Evolutionary conservation across 495 filamentous ascomycete species (phyloP).

Genomic region (Trichodelitschia bisporula): DNA sequence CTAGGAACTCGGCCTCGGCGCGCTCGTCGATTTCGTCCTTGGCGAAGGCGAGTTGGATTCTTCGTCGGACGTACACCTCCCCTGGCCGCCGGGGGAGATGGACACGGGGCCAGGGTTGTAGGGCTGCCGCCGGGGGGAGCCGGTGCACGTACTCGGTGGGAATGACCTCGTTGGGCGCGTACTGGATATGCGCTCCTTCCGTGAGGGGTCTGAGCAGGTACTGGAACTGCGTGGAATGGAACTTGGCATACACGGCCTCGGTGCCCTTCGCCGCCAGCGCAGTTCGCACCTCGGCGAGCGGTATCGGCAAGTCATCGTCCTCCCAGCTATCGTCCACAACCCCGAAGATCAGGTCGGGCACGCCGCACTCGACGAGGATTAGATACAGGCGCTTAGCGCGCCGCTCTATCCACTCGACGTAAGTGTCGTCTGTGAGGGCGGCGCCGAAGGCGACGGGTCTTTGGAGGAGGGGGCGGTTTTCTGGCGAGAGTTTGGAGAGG

Average conservation of each 20-base stretch:
- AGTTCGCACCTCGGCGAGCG: slow-evolving; percentile 41
- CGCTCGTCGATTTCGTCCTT: slow-evolving; percentile 13
- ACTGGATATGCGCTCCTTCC: slow-evolving; percentile 46
- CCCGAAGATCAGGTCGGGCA: slow-evolving; percentile 66
- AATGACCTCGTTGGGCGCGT: slow-evolving; percentile 53
- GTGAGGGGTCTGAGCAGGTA: slow-evolving; percentile 49
- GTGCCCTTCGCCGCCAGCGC: slow-evolving; percentile 35
- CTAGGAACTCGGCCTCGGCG: slow-evolving; percentile 33
- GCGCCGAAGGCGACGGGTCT: slow-evolving; percentile 59
- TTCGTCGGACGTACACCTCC: slow-evolving; percentile 42
- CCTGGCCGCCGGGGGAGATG: slow-evolving; percentile 31
- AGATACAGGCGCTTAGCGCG: slow-evolving; percentile 62
- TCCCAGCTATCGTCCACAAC: slow-evolving; percentile 71
- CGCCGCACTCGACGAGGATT: slow-evolving; percentile 52
- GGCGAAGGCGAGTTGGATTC: slow-evolving; percentile 32
- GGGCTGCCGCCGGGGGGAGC: slow-evolving; percentile 24
- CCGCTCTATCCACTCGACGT: slow-evolving; percentile 75
- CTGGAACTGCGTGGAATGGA: slow-evolving; percentile 60
- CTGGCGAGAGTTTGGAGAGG: slow-evolving; percentile 34
- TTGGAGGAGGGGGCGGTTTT: slow-evolving; percentile 40
- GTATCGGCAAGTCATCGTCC: slow-evolving; percentile 67
- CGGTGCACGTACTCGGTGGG: slow-evolving; percentile 44
- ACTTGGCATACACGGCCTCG: slow-evolving; percentile 42
- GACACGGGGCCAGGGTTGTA: slow-evolving; percentile 41
- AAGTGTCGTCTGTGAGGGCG: slow-evolving; percentile 69